Conservation (phyloP, 1,284 basidiomycete species). For the Irpex rosettiformis region DNA sequence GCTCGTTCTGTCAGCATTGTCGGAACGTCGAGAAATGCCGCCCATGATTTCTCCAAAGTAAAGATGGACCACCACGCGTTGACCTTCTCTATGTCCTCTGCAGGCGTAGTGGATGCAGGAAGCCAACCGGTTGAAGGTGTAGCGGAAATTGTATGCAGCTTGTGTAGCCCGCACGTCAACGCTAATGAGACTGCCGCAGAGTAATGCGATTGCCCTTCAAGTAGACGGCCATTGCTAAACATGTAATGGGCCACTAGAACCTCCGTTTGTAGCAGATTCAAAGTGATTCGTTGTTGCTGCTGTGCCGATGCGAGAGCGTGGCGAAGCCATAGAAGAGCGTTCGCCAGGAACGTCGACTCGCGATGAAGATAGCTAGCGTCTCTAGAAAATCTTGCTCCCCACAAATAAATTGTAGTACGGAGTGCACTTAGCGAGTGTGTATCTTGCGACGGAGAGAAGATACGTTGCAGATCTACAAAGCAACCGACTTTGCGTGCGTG, state of each 20-base stretch:
- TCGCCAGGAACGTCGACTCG: conserved; percentile 23
- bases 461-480: conserved; percentile 33
- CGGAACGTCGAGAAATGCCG: conserved; percentile 32
- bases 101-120: conserved; percentile 19
- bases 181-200: conserved; percentile 37
- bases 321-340: conserved; percentile 27
- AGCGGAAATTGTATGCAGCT: conserved; percentile 10
- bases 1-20: conserved; percentile 25
- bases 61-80: conserved; percentile 42
- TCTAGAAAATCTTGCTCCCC: conserved; percentile 22
- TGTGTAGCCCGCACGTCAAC: conserved; percentile 34
- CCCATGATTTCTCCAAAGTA: conserved; percentile 38
- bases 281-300: conserved; percentile 26
- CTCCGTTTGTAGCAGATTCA: conserved; percentile 40
- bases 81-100: conserved; percentile 39
- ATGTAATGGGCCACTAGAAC: conserved; percentile 44
- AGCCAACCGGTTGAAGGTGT: neutral
- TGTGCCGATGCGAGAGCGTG: conserved; percentile 24
- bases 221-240: conserved; percentile 33
- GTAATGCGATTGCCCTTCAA: conserved; percentile 42
- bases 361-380: conserved; percentile 15
- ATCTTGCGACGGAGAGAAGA: conserved; percentile 6
- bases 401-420: conserved; percentile 16
- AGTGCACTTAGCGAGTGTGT: conserved; percentile 11
- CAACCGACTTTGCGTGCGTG: conserved; percentile 37